Base-by-base conservation (phyloP, 768 basidiomycete genomes). In the Hypsizygus marmoreus region DNA sequence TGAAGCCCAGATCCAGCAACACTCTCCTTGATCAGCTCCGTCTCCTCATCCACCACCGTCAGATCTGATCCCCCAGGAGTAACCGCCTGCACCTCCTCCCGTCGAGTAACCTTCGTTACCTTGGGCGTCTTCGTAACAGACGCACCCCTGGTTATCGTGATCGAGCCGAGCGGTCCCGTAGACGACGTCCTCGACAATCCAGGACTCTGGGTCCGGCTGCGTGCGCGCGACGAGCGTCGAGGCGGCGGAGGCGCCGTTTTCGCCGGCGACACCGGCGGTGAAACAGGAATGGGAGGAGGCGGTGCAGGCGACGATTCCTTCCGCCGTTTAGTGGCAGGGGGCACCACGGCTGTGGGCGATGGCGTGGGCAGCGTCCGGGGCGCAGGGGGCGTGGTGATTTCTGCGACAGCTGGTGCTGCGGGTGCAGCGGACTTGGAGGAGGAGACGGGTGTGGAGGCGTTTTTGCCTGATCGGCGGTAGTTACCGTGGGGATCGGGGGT, bases 401-500 rank as follows among this genome's bases (percentile, higher is more conserved):
- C 40, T 29, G 51, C 36, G 14, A 42, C 23, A 22, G 49, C 44
- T 19, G 56, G 53, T 25, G 45, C 43, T 28, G n/a, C n/a, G n/a
- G 50, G 24, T n/a, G 45, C 23, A 24, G n/a, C 30, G 4, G 43
- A 47, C 19, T 52, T 56, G 26, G 46, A n/a, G n/a, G n/a, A n/a
- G n/a, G n/a, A n/a, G 4, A 22, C 26, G 23, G 29, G 38, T 43
- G 68, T 68, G 41, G 59, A 62, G 29, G 64, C 54, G 40, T 65
- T 55, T 39, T 75, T 74, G 37, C 72, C 71, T 1, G 88, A 88
- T 53, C 89, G 83, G 50, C 92, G 83, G 64, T 95, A 95, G 38
- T 77, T 82, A 22, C 73, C 79, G 25, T 73, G 77, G 1, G 91
- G 89, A 63, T 94, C 93, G 2, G 94, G 93, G 0, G 61, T 55